A percentile compares a stretch with the other conserved stretches of the same genome.
These are phyloP conservation scores for Erodium texanum DNA, from an alignment of 441 rosid genomes.

Conservation along the genomic window DNA sequence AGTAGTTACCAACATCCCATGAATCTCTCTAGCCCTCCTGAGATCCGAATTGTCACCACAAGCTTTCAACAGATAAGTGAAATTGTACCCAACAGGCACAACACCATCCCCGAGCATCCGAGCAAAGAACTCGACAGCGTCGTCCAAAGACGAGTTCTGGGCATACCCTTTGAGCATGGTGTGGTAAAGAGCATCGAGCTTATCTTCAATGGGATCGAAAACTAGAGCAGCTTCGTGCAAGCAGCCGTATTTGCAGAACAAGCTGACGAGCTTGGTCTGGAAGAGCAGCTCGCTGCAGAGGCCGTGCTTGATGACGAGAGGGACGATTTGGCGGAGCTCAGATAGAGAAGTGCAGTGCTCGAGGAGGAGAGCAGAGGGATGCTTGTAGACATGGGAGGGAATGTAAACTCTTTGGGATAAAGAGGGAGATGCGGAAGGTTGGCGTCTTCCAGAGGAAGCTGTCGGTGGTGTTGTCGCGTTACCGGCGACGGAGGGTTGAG, in stretches of 20 bases:
- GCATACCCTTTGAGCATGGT: constrained; percentile 82
- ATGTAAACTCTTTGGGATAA: constrained; percentile 41
- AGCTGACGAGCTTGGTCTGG: constrained; percentile 78
- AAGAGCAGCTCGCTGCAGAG: constrained; percentile 46
- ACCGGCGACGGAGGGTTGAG: neutral
- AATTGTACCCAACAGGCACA: constrained; percentile 64
- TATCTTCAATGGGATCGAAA: constrained; percentile 50
- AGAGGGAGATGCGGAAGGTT: neutral
- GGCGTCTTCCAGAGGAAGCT: neutral
- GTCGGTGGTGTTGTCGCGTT: neutral
- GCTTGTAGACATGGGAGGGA: constrained; percentile 55
- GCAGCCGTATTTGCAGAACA: constrained; percentile 63
- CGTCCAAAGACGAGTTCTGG: constrained; percentile 38
- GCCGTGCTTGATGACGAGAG: constrained; percentile 58
- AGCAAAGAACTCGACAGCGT: constrained; percentile 44
- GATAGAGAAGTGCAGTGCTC: constrained; percentile 52
- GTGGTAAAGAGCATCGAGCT: constrained; percentile 57
- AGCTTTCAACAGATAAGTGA: constrained; percentile 64
- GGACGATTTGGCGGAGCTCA: constrained; percentile 56
- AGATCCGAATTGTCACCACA: constrained; percentile 55
- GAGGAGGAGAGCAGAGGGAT: constrained; percentile 71
- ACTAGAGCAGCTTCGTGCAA: constrained; percentile 61
- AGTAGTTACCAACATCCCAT: constrained; percentile 51
- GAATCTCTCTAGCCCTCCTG: constrained; percentile 60
- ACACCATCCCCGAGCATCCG: constrained; percentile 59